A percentile compares a stretch with the other conserved stretches of the same genome.
Evolutionary conservation across 1,139 yeast species (phyloP).

Genomic region (Blastobotrys persicus): DNA sequence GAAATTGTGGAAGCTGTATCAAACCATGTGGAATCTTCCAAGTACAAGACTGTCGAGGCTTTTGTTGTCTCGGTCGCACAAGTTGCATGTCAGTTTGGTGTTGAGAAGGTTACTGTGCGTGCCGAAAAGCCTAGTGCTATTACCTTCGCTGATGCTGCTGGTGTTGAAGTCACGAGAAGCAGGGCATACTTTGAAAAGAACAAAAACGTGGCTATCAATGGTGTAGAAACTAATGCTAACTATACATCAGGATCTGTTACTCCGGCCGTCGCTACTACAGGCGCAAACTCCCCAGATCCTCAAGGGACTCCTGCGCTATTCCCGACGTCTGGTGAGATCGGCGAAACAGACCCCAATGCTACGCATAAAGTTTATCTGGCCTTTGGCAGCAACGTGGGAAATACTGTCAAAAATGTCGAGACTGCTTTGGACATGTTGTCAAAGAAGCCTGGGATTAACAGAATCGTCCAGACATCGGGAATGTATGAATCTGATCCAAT

Average conservation of each 20-base stretch:
- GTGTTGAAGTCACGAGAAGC: slow-evolving; percentile 65
- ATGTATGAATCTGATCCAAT: slow-evolving; percentile 88
- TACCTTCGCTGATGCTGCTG: slow-evolving; percentile 84
- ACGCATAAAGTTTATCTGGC: slow-evolving; percentile 69
- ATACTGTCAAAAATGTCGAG: slow-evolving; percentile 59
- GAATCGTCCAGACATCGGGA: slow-evolving; percentile 63
- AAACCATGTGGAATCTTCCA: slow-evolving; percentile 64
- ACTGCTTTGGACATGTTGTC: slow-evolving; percentile 55
- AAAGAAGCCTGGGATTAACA: slow-evolving; percentile 39
- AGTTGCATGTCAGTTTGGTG: slow-evolving; percentile 47
- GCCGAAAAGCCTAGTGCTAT: slow-evolving; percentile 89
- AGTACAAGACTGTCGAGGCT: slow-evolving; percentile 92
- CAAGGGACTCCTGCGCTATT: slow-evolving; percentile 16
- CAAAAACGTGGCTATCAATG: slow-evolving; percentile 14
- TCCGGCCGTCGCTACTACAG: not conserved
- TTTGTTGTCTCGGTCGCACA: slow-evolving; percentile 73
- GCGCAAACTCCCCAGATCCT: not conserved
- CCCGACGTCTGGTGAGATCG: slow-evolving; percentile 26
- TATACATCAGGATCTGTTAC: not conserved
- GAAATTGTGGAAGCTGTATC: slow-evolving; percentile 38
- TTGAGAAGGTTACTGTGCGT: slow-evolving; percentile 49
- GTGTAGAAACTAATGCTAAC: slow-evolving; percentile 3
- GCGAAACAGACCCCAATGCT: slow-evolving; percentile 16
- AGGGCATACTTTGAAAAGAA: slow-evolving; percentile 36
- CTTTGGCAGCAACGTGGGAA: slow-evolving; percentile 85